Evolutionary conservation across 352 stramenopile species (phyloP).

Genomic region (Globisporangium uncinulatum): DNA sequence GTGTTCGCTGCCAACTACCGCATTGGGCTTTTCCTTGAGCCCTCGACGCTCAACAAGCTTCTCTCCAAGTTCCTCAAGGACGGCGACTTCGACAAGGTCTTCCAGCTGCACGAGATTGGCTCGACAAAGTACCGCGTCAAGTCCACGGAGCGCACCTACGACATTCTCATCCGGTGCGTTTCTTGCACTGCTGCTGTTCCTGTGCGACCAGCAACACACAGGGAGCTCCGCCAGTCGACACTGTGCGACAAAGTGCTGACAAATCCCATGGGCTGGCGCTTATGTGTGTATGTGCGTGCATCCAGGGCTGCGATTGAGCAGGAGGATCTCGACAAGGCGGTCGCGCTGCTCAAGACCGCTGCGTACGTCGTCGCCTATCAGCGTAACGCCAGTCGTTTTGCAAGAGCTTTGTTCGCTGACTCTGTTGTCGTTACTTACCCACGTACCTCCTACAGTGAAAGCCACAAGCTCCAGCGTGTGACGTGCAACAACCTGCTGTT

Average conservation of each 20-base stretch:
- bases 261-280: no score
- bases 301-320: slow-evolving; percentile 62
- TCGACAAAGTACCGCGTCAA: slow-evolving; percentile 79
- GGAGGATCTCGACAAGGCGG: slow-evolving; percentile 63
- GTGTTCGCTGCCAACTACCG: slow-evolving; percentile 79
- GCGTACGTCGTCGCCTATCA: slow-evolving; percentile 38
- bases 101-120: slow-evolving; percentile 70
- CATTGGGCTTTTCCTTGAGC: slow-evolving; percentile 77
- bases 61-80: slow-evolving; percentile 80
- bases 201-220: neutral
- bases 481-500: slow-evolving; percentile 85
- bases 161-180: slow-evolving; percentile 71
- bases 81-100: slow-evolving; percentile 73
- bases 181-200: neutral
- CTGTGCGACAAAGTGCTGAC: neutral
- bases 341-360: slow-evolving; percentile 65
- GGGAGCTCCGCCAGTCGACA: no score
- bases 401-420: no score
- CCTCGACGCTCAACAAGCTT: slow-evolving; percentile 77
- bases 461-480: slow-evolving; percentile 74
- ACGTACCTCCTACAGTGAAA: slow-evolving; percentile 31
- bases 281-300: neutral
- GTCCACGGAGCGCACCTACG: slow-evolving; percentile 77
- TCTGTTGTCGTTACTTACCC: neutral
- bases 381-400: neutral